Conservation (phyloP, 441 rosid genomes). For the Viola pubescens region DNA sequence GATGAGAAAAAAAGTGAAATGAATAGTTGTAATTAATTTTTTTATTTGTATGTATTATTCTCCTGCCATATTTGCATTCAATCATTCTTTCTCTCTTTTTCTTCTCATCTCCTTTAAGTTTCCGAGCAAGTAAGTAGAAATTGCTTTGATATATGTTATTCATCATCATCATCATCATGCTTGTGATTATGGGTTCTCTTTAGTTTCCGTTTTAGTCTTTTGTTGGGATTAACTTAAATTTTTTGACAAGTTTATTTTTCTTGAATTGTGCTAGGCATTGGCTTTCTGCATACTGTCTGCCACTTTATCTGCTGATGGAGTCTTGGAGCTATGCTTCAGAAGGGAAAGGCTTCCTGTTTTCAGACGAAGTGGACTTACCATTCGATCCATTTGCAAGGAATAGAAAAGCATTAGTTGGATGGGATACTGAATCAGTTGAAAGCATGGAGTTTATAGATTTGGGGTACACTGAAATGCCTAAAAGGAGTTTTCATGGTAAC, state of each 20-base stretch:
- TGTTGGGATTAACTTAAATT: too few species aligned
- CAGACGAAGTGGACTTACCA: slow-evolving; percentile 37
- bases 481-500: slow-evolving; percentile 24
- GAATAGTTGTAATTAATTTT: too few species aligned
- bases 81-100: too few species aligned
- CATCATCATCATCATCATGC: too few species aligned
- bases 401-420: slow-evolving; percentile 32
- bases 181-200: too few species aligned
- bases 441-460: slow-evolving; percentile 26
- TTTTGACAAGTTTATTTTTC: neutral
- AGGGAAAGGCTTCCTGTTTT: slow-evolving; percentile 35
- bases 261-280: slow-evolving; percentile 6
- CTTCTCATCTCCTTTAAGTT: too few species aligned
- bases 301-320: slow-evolving; percentile 37
- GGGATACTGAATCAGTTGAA: slow-evolving; percentile 36
- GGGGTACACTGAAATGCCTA: slow-evolving; percentile 30
- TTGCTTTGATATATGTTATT: too few species aligned
- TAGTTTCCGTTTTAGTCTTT: too few species aligned
- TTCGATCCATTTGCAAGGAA: slow-evolving; percentile 34
- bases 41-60: too few species aligned
- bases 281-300: slow-evolving; percentile 8
- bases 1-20: too few species aligned
- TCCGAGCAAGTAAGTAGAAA: too few species aligned
- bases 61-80: too few species aligned
- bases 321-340: slow-evolving; percentile 48